phyloP scores from a whole-genome alignment of 441 rosid species.

The Biscutella laevigata region DNA sequence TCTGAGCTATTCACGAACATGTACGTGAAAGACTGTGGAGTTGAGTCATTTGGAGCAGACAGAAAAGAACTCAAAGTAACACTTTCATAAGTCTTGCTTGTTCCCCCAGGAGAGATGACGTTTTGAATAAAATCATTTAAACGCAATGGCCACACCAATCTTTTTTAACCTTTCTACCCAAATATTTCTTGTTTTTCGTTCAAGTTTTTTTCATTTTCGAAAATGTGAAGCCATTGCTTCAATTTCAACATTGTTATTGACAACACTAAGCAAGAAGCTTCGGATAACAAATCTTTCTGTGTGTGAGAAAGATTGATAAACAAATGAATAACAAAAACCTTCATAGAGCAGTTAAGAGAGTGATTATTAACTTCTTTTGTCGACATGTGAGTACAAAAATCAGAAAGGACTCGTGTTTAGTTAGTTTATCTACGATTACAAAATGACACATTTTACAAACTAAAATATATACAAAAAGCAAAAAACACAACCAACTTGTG shows the following conservation, averaged over 20 bases:
- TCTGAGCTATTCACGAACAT: conserved; percentile 71
- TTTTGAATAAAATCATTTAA: conserved; percentile 11
- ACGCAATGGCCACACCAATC: conserved; percentile 18
- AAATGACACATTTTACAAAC: neutral
- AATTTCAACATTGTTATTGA: conserved; percentile 5
- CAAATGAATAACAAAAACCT: neutral
- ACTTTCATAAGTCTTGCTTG: conserved; percentile 43
- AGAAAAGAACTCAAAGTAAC: conserved; percentile 67
- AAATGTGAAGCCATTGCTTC: conserved; percentile 14
- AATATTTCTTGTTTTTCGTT: neutral
- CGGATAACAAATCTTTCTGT: neutral
- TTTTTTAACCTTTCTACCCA: conserved; percentile 11
- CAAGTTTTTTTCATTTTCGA: neutral
- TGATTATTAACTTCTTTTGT: conserved; percentile 6
- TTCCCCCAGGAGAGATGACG: neutral
- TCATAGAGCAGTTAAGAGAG: conserved; percentile 1
- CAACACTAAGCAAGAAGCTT: conserved; percentile 19
- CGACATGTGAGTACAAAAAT: conserved; percentile 13
- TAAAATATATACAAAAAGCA: neutral
- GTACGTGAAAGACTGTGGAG: conserved; percentile 57
- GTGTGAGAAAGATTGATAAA: conserved; percentile 5
- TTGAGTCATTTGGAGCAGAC: conserved; percentile 77
- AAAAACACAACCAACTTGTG: conserved; percentile 13
- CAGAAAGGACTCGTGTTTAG: conserved; percentile 20
- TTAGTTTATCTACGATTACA: conserved; percentile 13